Base-by-base conservation (phyloP, 1,284 basidiomycete genomes). In the Apiotrichum mycotoxinovorans region DNA sequence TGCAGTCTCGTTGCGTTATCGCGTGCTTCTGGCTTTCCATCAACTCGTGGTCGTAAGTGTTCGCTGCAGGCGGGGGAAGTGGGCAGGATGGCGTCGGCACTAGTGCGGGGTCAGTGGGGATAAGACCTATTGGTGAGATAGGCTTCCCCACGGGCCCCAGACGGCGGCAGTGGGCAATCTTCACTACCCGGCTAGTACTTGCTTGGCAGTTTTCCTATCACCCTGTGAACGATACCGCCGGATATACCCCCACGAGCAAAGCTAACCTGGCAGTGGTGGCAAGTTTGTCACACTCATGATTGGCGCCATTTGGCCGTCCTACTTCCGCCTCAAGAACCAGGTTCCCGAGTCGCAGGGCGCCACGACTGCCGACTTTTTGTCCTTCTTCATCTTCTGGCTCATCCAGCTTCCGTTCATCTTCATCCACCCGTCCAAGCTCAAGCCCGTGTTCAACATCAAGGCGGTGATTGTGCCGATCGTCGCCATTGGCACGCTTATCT, bases 371-470 rank as follows among this genome's bases (percentile, higher is more conserved):
- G 83, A 85, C 60, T 68, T 75, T 51, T 56, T 74, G 5, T 88
- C 85, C 68, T 91, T 88, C 75, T 84, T 89, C 74, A 71, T 91
- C 33, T 90, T 85, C 78, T 90, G 87, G 88, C 49, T 71, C n/a
- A 58, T 72, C 34, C 72, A 70, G 58, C 59, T 75, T 7, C 88
- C 88, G 0, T 83, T 89, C 70, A 81, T 88, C 78, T 79, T 90
- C 51, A 78, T 90, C 49, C 88, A 87, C 22, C 87, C 88, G 4
- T 86, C 87, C 64, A 83, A 81, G 62, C 85, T 90, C 46, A 83
- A 85, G 46, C 84, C 83, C 77, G 77, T 91, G 17, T 91, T 91
- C 79, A 78, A 84, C 49, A 76, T 80, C 61, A 88, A 89, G 74
- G 83, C 83, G 0, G 72, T 74, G 22, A 30, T 86, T 17, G 86